Evolutionary conservation across 2,329 filamentous ascomycete species (phyloP), one percentile per base, ranked within the genome.

Genomic region (Curvularia hawaiiensis): DNA sequence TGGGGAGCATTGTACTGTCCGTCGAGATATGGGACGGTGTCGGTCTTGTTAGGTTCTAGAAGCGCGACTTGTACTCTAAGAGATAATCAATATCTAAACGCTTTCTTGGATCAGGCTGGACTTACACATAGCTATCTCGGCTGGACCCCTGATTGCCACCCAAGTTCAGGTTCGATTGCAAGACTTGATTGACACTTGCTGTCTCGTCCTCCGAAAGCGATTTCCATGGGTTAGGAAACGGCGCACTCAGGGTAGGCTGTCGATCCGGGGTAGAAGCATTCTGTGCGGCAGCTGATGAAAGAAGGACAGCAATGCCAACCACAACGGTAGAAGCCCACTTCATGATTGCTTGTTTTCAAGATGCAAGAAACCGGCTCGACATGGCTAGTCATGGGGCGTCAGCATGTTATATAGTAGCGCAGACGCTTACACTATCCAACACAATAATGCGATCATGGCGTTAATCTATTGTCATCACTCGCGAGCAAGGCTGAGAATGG

Each of bases 41-140:
- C 57, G 8, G 65, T 65, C 45, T 70, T 70, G 51, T 70, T 70
- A 16, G 65, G 63, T 40, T 61, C 54, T 7, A 65, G 53, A 16
- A 65, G 43, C 8, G 52, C 49, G 16, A 64, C 28, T 41, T 57
- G 50, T 16, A 60, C 41, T n/a, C 62, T 64, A 20, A 39, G 12
- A 18, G 30, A 14, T 30, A 4, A 12, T 62, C 30, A 62, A 41
- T 20, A 50, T 14, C 39, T 20, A 30, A 33, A 9, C 31, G 22
- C 6, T 46, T n/a, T n/a, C 12, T 8, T 20, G 9, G 3, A 11
- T 30, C 16, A 3, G 14, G 24, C 16, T 33, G n/a, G 33, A 31
- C 60, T 57, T 45, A 64, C 62, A 62, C 48, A 39, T 58, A 62
- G 45, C 57, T 64, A 41, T 64, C 60, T 11, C 18, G 50, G 38